Conservation (phyloP, 371 early-diverging fungal genomes). For the Apophysomyces sp. region DNA sequence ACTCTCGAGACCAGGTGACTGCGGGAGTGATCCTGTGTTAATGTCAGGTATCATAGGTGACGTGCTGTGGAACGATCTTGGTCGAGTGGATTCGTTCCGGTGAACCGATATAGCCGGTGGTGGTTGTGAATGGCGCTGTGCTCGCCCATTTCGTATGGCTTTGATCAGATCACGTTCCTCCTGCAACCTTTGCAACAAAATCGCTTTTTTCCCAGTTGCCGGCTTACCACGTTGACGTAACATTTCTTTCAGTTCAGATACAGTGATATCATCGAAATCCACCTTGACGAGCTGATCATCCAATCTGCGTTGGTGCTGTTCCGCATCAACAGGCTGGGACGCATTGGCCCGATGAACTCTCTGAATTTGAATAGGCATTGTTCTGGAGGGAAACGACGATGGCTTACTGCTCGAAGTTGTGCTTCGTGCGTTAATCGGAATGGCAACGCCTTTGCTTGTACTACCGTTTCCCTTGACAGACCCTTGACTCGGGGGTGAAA, state of each 20-base stretch:
- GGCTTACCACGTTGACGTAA: constrained; percentile 69
- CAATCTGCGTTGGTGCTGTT: constrained; percentile 52
- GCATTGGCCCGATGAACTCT: constrained; percentile 3
- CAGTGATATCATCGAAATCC: constrained; percentile 78
- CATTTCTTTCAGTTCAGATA: constrained; percentile 75
- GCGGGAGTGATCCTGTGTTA: constrained; percentile 4
- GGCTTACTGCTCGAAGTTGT: not conserved
- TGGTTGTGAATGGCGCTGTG: constrained; percentile 22
- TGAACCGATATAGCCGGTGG: constrained; percentile 11
- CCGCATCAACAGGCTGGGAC: constrained; percentile 31
- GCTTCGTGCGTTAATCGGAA: not conserved
- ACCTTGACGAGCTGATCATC: constrained; percentile 66
- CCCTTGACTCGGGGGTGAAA: not conserved
- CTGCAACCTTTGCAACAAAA: constrained; percentile 29
- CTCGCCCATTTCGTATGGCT: constrained; percentile 15
- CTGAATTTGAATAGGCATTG: not conserved
- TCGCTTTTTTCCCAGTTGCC: constrained; percentile 73
- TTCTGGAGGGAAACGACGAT: not conserved
- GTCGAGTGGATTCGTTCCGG: constrained; percentile 5
- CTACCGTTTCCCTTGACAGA: not conserved
- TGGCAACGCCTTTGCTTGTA: constrained; percentile 1
- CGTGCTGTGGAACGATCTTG: constrained; percentile 19
- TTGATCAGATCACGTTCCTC: constrained; percentile 36
- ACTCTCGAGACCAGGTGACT: constrained; percentile 20
- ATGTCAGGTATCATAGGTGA: not conserved